A percentile compares a stretch with the other conserved stretches of the same genome.
Conservation (phyloP, 768 basidiomycete species). For the Cyclocybe aegerita region DNA sequence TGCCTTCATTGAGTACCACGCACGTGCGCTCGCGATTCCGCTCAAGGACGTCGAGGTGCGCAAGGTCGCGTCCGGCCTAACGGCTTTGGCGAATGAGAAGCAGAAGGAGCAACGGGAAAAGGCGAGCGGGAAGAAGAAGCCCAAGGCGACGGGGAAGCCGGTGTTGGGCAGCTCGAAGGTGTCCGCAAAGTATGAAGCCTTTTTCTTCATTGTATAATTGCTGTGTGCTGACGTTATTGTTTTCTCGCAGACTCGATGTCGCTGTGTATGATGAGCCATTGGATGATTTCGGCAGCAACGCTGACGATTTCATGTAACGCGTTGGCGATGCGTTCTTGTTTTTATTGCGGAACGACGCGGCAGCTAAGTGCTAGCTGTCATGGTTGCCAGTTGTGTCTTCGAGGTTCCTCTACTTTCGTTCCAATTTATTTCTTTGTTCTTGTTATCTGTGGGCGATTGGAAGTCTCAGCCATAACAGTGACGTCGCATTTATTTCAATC, state of each 20-base stretch:
- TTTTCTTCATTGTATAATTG: background rate
- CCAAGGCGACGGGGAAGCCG: conserved; percentile 70
- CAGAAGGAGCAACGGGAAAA: conserved; percentile 88
- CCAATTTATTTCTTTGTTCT: too few species aligned
- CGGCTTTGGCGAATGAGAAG: conserved; percentile 92
- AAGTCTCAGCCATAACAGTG: too few species aligned
- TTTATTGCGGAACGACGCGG: background rate
- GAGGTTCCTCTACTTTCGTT: too few species aligned
- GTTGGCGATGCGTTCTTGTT: background rate
- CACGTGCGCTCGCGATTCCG: conserved; percentile 69
- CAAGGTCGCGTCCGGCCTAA: conserved; percentile 82
- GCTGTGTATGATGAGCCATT: conserved; percentile 82
- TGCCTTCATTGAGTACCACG: conserved; percentile 82
- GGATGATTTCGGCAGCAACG: conserved; percentile 78
- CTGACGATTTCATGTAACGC: conserved; percentile 89
- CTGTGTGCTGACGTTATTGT: conserved; percentile 1
- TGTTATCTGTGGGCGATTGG: too few species aligned
- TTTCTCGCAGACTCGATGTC: conserved; percentile 66
- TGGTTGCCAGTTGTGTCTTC: too few species aligned
- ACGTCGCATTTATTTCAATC: too few species aligned
- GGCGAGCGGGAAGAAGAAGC: conserved; percentile 88
- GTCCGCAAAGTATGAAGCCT: conserved; percentile 51
- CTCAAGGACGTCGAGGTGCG: conserved; percentile 90
- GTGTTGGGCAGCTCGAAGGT: conserved; percentile 71
- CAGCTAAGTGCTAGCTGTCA: background rate